Evolutionary conservation across 345 rosid genomes (phyloP).

Genomic region (Erucastrum elatum): DNA sequence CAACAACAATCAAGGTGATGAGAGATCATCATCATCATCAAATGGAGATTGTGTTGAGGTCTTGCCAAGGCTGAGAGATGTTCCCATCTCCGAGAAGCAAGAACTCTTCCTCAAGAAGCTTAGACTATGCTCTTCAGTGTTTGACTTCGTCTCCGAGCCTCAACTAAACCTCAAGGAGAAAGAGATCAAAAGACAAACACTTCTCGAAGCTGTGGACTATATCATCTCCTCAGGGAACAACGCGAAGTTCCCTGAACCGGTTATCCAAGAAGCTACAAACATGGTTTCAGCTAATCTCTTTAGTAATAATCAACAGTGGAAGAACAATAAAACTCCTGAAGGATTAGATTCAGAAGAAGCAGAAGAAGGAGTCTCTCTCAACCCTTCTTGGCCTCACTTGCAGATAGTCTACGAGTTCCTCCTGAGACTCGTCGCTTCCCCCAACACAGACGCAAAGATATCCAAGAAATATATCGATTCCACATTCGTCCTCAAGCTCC

Average conservation of each 20-base stretch:
- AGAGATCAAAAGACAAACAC: constrained; percentile 78
- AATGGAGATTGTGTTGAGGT: constrained; percentile 52
- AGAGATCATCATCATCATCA: too few relatives aligned
- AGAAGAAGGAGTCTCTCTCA: constrained; percentile 57
- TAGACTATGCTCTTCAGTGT: constrained; percentile 61
- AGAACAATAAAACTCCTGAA: constrained; percentile 59
- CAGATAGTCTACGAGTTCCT: constrained; percentile 81
- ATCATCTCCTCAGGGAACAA: constrained; percentile 60
- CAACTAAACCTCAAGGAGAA: constrained; percentile 73
- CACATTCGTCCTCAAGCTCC: constrained; percentile 60
- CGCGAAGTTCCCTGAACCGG: constrained; percentile 64
- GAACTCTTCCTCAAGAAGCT: constrained; percentile 70
- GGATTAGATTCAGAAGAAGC: constrained; percentile 78
- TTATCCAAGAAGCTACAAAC: constrained; percentile 59
- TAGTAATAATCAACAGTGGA: constrained; percentile 48
- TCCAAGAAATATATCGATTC: constrained; percentile 71
- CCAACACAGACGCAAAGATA: constrained; percentile 76
- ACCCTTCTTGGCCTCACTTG: constrained; percentile 88
- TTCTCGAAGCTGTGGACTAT: constrained; percentile 83
- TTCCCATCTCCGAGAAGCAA: constrained; percentile 70
- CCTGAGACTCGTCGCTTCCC: constrained; percentile 72
- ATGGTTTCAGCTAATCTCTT: constrained; percentile 75
- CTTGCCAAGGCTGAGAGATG: constrained; percentile 77
- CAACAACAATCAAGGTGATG: too few relatives aligned
- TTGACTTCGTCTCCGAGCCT: constrained; percentile 67